Base-by-base conservation (phyloP, 192 early-diverging fungal species). In the Lobulomyces angularis region DNA sequence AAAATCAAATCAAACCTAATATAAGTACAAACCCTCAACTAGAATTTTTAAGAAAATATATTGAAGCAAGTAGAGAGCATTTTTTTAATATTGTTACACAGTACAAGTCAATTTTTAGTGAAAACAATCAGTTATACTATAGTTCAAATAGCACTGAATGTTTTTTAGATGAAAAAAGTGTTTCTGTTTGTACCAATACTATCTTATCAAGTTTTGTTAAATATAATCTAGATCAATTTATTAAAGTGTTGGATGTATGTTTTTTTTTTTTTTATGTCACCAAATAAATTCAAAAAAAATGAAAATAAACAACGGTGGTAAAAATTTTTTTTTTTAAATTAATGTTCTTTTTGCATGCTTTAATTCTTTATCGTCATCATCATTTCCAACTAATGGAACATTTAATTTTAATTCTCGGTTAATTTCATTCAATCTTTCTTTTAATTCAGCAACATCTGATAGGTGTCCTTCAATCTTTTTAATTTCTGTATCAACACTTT, bases 41-140 rank as follows among this genome's bases (percentile, higher is more conserved):
- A 22, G 74, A 80, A 5, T 81, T 74, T 41, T 35, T 90, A 19
- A 84, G 80, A 37, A 65, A 71, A 43, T 86, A 81, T 42, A 69
- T 86, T 24, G 86, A 87, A 50, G 59, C 82, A 2, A 38, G 24
- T 26, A 69, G 84, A 31, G 84, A 86, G 46, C 65, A 77, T 41
- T 66, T 88, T 33, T 80, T 86, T 53, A 84, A 90, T 43, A 82
- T 83, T 30, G 63, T 83, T 35, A 82, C 74, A 8, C 84, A 90
- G 35, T 90, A 81, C 48, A 79, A 70, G 39, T 74, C 75, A 24
- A 77, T 88, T 22, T 88, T 88, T 49, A 56, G 63, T 3, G 50
- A 48, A 11, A 46, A 48, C 22, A 48, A 23, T 0, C 17, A 45
- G n/a, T n/a, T n/a, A 21, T 16, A 14, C 8, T 5, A 2, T 5